These are phyloP conservation scores for Polychaeton citri DNA, from an alignment of 2,329 filamentous ascomycete genomes.

Conservation along the genomic window DNA sequence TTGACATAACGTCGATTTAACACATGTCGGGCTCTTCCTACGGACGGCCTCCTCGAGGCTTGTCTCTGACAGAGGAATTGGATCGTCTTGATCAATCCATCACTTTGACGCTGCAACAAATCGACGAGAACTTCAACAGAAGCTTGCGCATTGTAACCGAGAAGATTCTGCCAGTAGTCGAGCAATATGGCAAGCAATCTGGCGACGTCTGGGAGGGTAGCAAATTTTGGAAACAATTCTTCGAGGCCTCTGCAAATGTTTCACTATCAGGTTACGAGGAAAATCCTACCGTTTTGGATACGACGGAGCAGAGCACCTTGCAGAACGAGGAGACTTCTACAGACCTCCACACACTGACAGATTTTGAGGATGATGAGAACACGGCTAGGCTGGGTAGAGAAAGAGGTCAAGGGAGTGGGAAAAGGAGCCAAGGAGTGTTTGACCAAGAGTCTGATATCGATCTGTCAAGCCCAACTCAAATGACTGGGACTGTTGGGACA, in stretches of 20 bases:
- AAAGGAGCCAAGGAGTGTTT: too few species aligned
- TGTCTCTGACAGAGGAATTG: slow-evolving; percentile 86
- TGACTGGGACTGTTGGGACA: slow-evolving; percentile 45
- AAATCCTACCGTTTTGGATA: slow-evolving; percentile 31
- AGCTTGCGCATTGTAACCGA: slow-evolving; percentile 92
- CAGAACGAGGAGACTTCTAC: slow-evolving; percentile 12
- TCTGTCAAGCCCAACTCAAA: slow-evolving; percentile 25
- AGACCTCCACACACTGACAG: slow-evolving; percentile 19
- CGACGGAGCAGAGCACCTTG: slow-evolving; percentile 7
- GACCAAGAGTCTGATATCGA: background rate
- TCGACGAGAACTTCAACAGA: slow-evolving; percentile 95
- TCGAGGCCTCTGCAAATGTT: slow-evolving; percentile 95
- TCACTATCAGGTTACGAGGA: slow-evolving; percentile 93
- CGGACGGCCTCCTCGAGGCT: slow-evolving; percentile 28
- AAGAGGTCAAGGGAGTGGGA: background rate
- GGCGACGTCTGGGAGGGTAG: slow-evolving; percentile 92
- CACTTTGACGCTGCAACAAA: slow-evolving; percentile 92
- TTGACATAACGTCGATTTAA: too few species aligned
- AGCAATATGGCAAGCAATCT: slow-evolving; percentile 90
- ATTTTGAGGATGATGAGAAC: background rate
- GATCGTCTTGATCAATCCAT: slow-evolving; percentile 95
- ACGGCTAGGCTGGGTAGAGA: background rate
- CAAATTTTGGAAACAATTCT: slow-evolving; percentile 99
- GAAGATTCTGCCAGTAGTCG: slow-evolving; percentile 82
- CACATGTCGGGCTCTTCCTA: background rate